A percentile compares a stretch with the other conserved stretches of the same genome.
phyloP scores from a whole-genome alignment of 1,284 basidiomycete genomes.

The Irpex rosettiformis region DNA sequence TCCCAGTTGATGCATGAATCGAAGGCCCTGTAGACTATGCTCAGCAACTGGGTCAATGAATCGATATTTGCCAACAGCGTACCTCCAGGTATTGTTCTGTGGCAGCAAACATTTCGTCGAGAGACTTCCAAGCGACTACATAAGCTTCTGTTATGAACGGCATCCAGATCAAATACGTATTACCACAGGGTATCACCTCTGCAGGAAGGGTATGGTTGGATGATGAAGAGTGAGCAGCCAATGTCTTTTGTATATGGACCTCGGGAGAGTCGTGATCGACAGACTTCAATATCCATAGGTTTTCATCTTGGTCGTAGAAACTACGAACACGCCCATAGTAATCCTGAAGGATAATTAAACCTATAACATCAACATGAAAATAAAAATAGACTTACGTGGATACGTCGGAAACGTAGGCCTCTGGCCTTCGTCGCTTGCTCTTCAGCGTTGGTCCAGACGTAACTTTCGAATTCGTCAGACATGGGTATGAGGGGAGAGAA shows the following conservation, averaged over 20 bases:
- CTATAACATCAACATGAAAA: neutral
- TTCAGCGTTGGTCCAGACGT: constrained; percentile 4
- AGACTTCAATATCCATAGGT: neutral
- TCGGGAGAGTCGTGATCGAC: neutral
- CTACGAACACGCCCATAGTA: neutral
- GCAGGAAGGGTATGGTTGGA: constrained; percentile 1
- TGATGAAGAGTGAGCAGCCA: neutral
- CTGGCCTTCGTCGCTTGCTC: neutral
- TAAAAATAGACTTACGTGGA: neutral
- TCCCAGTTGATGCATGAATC: neutral
- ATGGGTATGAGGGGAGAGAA: neutral
- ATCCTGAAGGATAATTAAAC: neutral
- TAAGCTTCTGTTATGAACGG: neutral
- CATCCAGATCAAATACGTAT: neutral
- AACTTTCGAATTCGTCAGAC: neutral
- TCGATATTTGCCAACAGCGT: no score
- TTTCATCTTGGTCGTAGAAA: neutral
- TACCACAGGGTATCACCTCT: neutral
- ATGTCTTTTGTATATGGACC: neutral
- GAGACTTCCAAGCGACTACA: neutral
- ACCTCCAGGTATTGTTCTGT: constrained; percentile 5
- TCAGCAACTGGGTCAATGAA: no score
- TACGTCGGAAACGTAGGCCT: neutral
- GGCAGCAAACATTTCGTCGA: neutral
- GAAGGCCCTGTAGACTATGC: neutral